These are phyloP conservation scores for Yamadazyma atlantica DNA, from an alignment of 1,139 yeast genomes.

Conservation along the genomic window DNA sequence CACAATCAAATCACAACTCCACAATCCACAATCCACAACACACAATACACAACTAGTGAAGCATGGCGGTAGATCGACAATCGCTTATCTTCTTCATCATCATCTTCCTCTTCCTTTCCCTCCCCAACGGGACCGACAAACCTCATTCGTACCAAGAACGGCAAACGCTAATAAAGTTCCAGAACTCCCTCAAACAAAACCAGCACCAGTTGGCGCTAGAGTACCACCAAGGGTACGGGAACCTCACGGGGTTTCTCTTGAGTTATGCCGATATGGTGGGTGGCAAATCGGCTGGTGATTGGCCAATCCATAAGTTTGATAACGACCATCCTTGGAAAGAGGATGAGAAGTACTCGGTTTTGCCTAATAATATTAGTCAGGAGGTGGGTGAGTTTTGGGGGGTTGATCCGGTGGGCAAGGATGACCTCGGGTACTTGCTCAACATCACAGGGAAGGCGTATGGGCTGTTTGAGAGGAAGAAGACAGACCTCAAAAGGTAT, in stretches of 20 bases:
- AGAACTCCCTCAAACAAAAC: slow-evolving; percentile 31
- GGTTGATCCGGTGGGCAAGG: slow-evolving; percentile 16
- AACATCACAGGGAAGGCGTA: slow-evolving; percentile 51
- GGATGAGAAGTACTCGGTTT: slow-evolving; percentile 51
- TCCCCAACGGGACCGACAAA: slow-evolving; percentile 31
- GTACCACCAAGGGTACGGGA: slow-evolving; percentile 60
- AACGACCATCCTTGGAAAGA: slow-evolving; percentile 51
- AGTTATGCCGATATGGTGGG: slow-evolving; percentile 56
- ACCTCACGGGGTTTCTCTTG: slow-evolving; percentile 68
- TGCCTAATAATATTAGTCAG: slow-evolving; percentile 59
- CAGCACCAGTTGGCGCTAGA: slow-evolving; percentile 36
- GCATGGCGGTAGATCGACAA: slow-evolving; percentile 38
- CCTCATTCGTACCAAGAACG: slow-evolving; percentile 30
- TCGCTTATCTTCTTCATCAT: slow-evolving; percentile 37
- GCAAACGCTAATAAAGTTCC: slow-evolving; percentile 27
- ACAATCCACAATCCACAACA: background rate
- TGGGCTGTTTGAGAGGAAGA: slow-evolving; percentile 41
- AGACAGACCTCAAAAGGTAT: slow-evolving; percentile 12
- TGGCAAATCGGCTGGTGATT: slow-evolving; percentile 46
- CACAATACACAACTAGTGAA: background rate
- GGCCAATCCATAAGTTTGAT: slow-evolving; percentile 54
- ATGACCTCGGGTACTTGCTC: slow-evolving; percentile 37
- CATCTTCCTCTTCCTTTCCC: slow-evolving; percentile 35
- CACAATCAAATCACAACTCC: too few species aligned
- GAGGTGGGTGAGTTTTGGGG: slow-evolving; percentile 54